phyloP scores from a whole-genome alignment of 2,329 filamentous ascomycete genomes.

The Cadophora sp. region DNA sequence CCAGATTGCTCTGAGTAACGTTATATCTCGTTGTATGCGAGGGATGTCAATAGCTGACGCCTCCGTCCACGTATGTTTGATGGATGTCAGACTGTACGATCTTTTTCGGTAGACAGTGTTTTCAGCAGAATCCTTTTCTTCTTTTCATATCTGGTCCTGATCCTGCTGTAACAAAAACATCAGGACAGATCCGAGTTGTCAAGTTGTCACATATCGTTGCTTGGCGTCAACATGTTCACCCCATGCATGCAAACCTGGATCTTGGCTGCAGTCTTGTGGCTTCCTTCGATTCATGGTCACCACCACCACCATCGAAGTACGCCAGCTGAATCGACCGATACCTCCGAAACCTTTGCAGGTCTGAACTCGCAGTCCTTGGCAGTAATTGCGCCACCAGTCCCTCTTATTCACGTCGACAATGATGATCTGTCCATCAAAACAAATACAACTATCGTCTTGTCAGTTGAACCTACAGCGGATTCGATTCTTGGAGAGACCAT shows the following conservation, averaged over 20 bases:
- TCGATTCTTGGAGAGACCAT: not conserved
- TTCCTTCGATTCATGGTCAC: slow-evolving; percentile 23
- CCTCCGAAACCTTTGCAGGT: slow-evolving; percentile 9
- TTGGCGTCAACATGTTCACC: slow-evolving; percentile 23
- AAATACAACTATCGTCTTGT: slow-evolving; percentile 14
- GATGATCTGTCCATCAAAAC: slow-evolving; percentile 11
- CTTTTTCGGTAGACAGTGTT: not conserved
- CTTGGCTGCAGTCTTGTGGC: slow-evolving; percentile 24
- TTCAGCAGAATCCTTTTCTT: not conserved
- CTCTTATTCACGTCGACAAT: slow-evolving; percentile 13
- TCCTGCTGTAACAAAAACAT: not conserved
- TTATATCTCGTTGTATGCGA: slow-evolving; percentile 15
- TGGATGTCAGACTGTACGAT: not conserved
- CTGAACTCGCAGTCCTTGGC: slow-evolving; percentile 28
- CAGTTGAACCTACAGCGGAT: not conserved
- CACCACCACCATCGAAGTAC: slow-evolving; percentile 20
- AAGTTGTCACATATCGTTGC: slow-evolving; percentile 6
- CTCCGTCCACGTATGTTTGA: slow-evolving; percentile 15
- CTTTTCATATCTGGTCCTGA: slow-evolving; percentile 12
- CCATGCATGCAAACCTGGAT: slow-evolving; percentile 17
- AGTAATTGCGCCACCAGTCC: not conserved
- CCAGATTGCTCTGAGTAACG: slow-evolving; percentile 21
- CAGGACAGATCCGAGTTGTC: not conserved
- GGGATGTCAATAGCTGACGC: slow-evolving; percentile 2
- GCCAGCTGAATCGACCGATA: not conserved